Base-by-base conservation (phyloP, 768 basidiomycete species). In the Hypholoma sublateritium region DNA sequence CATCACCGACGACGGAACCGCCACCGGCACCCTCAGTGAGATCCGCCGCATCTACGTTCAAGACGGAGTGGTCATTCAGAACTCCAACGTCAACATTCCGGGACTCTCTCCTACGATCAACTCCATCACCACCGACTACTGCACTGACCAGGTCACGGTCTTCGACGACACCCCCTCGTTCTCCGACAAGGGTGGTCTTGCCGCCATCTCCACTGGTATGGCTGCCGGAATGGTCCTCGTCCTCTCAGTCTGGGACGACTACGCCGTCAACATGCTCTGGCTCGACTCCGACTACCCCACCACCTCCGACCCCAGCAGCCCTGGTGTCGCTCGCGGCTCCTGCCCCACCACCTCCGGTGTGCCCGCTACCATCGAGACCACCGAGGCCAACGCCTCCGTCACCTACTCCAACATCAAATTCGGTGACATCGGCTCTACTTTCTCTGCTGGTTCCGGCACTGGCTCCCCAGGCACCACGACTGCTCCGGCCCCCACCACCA, bases 21-120 rank as follows among this genome's bases (percentile, higher is more conserved):
- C 77, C 51, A 69, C 70, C 49, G 81, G 82, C 49, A 72, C 69
- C 24, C 79, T 84, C 67, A 70, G 67, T 53, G 81, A 81, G 67
- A 84, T 83, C 67, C 77, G 79, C 59, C 79, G 80, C 46, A 48
- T 83, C 62, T 83, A 82, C 71, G 79, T 83, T 41, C 82, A 82
- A 72, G 72, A 80, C 62, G 79, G 80, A 59, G 62, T 69, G 46
- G 79, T 83, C 65, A 78, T 81, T 73, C 70, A 72, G 56, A 83
- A 84, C 78, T 77, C 78, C 55, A 69, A 70, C 49, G 67, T 69
- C 67, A 78, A 73, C 70, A 69, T 84, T 68, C 60, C 80, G 46
- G 79, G 78, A 47, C 63, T 83, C 57, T 60, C 57, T 56, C 48
- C 59, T 32, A 50, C 65, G 46, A 69, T 60, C 67, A 73, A 81